Conservation (phyloP, 495 filamentous ascomycete genomes). For the Neurospora pannonica region DNA sequence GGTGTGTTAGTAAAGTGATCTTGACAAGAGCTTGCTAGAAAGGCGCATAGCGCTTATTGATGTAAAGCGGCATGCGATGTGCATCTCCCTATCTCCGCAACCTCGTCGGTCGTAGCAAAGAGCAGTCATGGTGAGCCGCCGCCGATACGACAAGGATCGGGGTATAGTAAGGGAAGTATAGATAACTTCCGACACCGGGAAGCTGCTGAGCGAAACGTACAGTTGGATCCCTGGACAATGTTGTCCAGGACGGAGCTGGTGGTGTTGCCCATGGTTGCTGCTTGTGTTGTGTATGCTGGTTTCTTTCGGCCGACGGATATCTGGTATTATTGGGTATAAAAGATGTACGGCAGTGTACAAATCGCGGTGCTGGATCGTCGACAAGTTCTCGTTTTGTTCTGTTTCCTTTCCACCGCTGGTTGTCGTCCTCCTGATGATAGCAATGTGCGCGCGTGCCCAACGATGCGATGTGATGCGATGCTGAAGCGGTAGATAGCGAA, state of each 20-base stretch:
- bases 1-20: not conserved
- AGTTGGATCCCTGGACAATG: slow-evolving; percentile 94
- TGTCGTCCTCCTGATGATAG: not conserved
- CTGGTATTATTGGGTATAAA: not conserved
- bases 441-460: not conserved
- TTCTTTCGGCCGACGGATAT: not conserved
- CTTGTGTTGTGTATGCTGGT: not conserved
- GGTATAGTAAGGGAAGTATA: not conserved
- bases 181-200: not conserved
- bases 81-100: not conserved
- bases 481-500: not conserved
- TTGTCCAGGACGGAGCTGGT: slow-evolving; percentile 80
- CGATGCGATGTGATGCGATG: not conserved
- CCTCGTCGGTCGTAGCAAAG: not conserved
- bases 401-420: not conserved
- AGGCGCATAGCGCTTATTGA: not conserved
- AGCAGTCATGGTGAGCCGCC: not conserved
- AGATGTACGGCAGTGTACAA: not conserved
- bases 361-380: not conserved
- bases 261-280: slow-evolving; percentile 67
- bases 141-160: not conserved
- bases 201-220: slow-evolving; percentile 36
- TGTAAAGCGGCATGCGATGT: not conserved
- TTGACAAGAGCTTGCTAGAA: not conserved
- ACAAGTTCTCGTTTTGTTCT: not conserved